phyloP scores from a whole-genome alignment of 139 green algal genomes.

The Tetratostichococcus sp. region DNA sequence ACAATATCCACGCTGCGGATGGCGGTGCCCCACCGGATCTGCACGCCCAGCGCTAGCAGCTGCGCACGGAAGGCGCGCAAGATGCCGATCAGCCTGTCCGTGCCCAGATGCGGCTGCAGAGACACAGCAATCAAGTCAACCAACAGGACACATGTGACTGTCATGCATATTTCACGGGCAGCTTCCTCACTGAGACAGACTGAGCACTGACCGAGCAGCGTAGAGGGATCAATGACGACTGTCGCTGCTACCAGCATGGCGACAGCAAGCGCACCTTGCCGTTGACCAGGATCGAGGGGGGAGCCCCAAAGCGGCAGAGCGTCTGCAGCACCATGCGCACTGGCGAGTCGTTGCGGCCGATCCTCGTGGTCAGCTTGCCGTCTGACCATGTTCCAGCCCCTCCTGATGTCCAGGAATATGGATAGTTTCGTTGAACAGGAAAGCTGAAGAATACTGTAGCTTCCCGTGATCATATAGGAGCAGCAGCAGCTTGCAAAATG shows the following conservation, averaged over 20 bases:
- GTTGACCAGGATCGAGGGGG: constrained; percentile 19
- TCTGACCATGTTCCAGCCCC: constrained; percentile 75
- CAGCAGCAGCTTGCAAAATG: no score
- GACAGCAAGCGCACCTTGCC: constrained; percentile 1
- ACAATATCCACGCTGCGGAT: constrained; percentile 53
- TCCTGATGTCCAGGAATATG: neutral
- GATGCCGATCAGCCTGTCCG: constrained; percentile 73
- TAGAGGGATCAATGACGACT: no score
- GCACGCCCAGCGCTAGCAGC: constrained; percentile 38
- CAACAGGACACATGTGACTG: no score
- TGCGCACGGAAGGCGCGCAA: constrained; percentile 56
- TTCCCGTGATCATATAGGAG: no score
- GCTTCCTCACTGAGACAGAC: no score
- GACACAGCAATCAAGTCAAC: no score
- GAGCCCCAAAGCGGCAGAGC: constrained; percentile 68
- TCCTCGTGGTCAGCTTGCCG: constrained; percentile 82
- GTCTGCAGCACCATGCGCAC: constrained; percentile 63
- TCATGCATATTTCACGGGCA: no score
- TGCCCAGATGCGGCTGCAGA: constrained; percentile 74
- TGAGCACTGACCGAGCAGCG: no score
- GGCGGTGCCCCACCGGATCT: constrained; percentile 60
- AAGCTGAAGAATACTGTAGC: no score
- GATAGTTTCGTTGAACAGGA: no score
- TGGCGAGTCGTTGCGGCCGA: constrained; percentile 58
- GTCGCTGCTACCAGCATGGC: no score